Evolutionary conservation across 2,329 filamentous ascomycete genomes (phyloP), one percentile per base, ranked within the genome.

Genomic region (Alternaria novae-zelandiae): DNA sequence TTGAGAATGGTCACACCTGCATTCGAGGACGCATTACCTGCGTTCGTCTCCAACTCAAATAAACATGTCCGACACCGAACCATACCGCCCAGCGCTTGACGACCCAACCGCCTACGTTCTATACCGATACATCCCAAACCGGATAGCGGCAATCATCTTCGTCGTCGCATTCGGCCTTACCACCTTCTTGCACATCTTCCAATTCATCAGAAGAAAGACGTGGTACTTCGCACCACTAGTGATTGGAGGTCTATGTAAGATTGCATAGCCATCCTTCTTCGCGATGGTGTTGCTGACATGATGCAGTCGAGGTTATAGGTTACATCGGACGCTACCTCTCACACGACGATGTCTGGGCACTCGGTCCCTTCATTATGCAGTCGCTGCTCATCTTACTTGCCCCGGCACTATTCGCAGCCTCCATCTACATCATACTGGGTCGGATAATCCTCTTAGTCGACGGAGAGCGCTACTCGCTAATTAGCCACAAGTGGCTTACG

Each of bases 211-310:
- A n/a, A 79, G 79, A 2, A 74, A 78, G 43, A 83, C 83, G 4
- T 86, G 83, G 82, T 87, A 84, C 70, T 83, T 85, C 65, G 81
- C 85, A 5, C 83, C 86, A 0, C 83, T 87, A 44, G 63, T 84
- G 5, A 69, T 87, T 13, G 85, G 85, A 32, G 82, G 83, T 23
- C 49, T 83, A 7, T 85, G 85, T 86, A 78, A 59, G 79, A 74
- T 3, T 47, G 2, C 7, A 26, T 17, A 45, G 10, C 15, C 13
- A 17, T 15, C 6, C 13, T 17, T 10, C 5, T 25, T 20, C 21
- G 2, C n/a, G 1, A 23, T 7, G 12, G 36, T 41, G 1, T 23
- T n/a, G 26, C 23, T 30, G 30, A 21, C 10, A 28, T 10, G 20
- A 45, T 59, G 13, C 49, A 86, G 84, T 86, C 60, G 85, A 87